Evolutionary conservation across 176 grass and related monocot species (phyloP), one percentile per base, ranked within the genome.

Genomic region (Oryza coarctata): DNA sequence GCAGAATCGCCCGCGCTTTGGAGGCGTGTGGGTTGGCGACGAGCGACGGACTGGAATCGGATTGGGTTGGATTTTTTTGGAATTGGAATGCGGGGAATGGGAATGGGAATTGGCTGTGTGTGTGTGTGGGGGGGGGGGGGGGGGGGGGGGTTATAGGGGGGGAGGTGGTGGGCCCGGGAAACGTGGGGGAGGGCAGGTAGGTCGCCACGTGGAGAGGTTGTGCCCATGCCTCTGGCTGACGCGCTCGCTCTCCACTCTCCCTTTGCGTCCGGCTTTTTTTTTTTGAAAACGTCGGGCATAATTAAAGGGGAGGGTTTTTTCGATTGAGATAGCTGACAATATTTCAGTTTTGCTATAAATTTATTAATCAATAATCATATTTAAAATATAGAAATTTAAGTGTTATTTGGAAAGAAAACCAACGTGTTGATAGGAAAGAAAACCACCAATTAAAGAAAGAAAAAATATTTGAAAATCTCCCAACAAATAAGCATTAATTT

Each of bases 201-300:
- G 60, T 65, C 74, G 80, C 89, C 84, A 90, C 75, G 80, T 90
- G 88, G 83, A 89, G 20, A 11, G 18, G 35, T 0, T 15, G 20
- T 32, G 20, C 0, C 35, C 84, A 61, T 80, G 45, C 11, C 81
- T 63, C 78, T 60, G 20, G 63, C 74, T 66, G 1, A 26, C 44
- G 22, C 12, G 0, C 50, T 55, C 50, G 50, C 50, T 3, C 57
- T 70, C 26, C 26, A 0, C 17, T 6, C 15, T 49, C 45, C 30
- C 80, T 75, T 90, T 76, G 89, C 71, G 76, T 87, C 52, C 43
- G 43, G 47, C 28, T 70, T n/a, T n/a, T n/a, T n/a, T n/a, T n/a
- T n/a, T n/a, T n/a, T n/a, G n/a, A n/a, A n/a, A n/a, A n/a, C n/a
- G n/a, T n/a, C n/a, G n/a, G n/a, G n/a, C n/a, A n/a, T 49, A 84